Conservation (phyloP, 306 rosid species). For the Citrullus colocynthis region DNA sequence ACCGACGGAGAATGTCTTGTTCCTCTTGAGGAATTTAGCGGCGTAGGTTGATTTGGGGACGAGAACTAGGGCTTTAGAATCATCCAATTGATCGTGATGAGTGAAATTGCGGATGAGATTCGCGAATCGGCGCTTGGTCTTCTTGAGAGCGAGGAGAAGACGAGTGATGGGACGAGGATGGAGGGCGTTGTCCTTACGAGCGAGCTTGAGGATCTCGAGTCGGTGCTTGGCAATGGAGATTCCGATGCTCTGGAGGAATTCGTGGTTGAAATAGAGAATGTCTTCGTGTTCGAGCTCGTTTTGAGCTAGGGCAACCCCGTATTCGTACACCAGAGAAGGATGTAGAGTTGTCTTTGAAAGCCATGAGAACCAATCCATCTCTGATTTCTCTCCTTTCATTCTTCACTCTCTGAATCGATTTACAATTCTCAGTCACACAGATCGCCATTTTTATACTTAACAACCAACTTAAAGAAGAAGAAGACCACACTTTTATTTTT, state of each 20-base stretch:
- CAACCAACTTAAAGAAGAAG: too few relatives aligned
- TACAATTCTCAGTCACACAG: too few relatives aligned
- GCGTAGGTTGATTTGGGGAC: slow-evolving; percentile 44
- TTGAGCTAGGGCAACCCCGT: slow-evolving; percentile 66
- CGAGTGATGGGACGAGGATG: slow-evolving; percentile 27
- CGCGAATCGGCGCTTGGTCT: slow-evolving; percentile 41
- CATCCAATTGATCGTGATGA: slow-evolving; percentile 14
- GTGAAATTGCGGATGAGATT: slow-evolving; percentile 27
- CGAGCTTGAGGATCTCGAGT: slow-evolving; percentile 76
- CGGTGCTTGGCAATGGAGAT: slow-evolving; percentile 93
- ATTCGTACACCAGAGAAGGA: slow-evolving; percentile 66
- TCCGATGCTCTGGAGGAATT: slow-evolving; percentile 93
- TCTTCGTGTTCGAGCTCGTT: slow-evolving; percentile 92
- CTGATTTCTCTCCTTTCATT: neutral
- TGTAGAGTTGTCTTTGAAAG: slow-evolving; percentile 65
- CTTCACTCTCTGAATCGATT: too few relatives aligned
- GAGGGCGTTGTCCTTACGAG: slow-evolving; percentile 35
- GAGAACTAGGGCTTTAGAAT: slow-evolving; percentile 52
- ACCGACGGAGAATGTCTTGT: slow-evolving; percentile 23
- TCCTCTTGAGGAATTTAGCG: slow-evolving; percentile 45
- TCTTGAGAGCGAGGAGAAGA: slow-evolving; percentile 55
- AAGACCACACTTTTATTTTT: too few relatives aligned
- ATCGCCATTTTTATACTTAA: too few relatives aligned
- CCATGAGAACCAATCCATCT: slow-evolving; percentile 97
- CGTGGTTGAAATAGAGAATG: slow-evolving; percentile 73